A percentile compares a stretch with the other conserved stretches of the same genome.
These are phyloP conservation scores for Laburnicola sp. DNA, from an alignment of 2,329 filamentous ascomycete genomes.

Conservation along the genomic window DNA sequence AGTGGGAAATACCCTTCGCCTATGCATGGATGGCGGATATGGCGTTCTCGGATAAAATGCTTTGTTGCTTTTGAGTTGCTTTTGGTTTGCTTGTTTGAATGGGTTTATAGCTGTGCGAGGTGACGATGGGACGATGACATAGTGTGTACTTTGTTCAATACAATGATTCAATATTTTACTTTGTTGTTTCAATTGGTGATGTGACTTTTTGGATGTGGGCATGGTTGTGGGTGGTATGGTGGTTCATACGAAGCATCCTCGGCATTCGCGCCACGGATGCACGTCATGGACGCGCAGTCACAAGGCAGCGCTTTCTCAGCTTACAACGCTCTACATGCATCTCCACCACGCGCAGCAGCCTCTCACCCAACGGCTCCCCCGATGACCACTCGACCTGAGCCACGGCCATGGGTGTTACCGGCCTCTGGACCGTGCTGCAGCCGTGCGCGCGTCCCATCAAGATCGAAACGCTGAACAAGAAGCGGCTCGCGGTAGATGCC, in stretches of 20 bases:
- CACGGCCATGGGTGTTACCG: conserved; percentile 85
- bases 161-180: too few relatives aligned
- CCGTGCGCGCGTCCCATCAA: conserved; percentile 95
- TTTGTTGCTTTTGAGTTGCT: too few relatives aligned
- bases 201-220: too few relatives aligned
- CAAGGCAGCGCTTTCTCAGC: conserved; percentile 10
- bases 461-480: conserved; percentile 92
- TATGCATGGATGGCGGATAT: too few relatives aligned
- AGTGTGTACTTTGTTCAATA: too few relatives aligned
- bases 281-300: conserved; percentile 17
- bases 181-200: too few relatives aligned
- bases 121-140: too few relatives aligned
- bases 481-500: conserved; percentile 93
- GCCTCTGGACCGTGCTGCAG: conserved; percentile 94
- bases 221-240: too few relatives aligned
- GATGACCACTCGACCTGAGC: conserved; percentile 20
- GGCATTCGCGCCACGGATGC: conserved; percentile 7
- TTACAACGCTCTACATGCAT: not conserved
- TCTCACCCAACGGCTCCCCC: not conserved
- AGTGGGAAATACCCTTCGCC: too few relatives aligned
- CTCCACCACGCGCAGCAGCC: not conserved
- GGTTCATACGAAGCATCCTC: not conserved
- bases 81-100: too few relatives aligned
- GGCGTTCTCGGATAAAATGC: too few relatives aligned
- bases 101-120: too few relatives aligned